Base-by-base conservation (phyloP, 345 rosid species). In the Brassica rapa region DNA sequence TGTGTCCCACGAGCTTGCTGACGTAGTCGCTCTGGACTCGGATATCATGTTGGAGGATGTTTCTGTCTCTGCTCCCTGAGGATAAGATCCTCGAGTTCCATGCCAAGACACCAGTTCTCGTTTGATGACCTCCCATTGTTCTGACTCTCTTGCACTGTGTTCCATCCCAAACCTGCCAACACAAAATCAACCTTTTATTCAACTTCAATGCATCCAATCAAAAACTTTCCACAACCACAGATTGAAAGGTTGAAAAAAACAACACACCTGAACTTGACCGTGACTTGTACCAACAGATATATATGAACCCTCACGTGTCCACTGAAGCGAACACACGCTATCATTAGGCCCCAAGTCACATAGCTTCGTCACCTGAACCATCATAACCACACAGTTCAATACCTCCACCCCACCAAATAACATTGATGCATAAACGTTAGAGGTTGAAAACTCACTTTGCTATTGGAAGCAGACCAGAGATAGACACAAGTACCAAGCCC, bases 401-500 rank as follows among this genome's bases (percentile, higher is more conserved):
- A 29, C 39, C 5, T 35, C 37, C 79, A 68, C 66, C 19, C 19
- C 61, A 63, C 15, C 1, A 2, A 62, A 24, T 4, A 32, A 53
- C 60, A 27, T 19, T 0, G 2, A 0, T 19, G 10, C 69, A 67
- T 1, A 4, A 53, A 33, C 53, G 37, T 2, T 25, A 62, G 25
- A 59, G 32, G 21, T 5, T 2, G 3, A 55, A 71, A 62, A 71
- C 94, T 86, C 69, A 95, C 99, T 86, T 88, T 95, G 86, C 99
- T 90, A 80, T 88, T 95, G 19, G 99, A 88, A 82, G 99, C 99
- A 60, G 92, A 86, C 99, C 99, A 93, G 49, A 95, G 80, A 86
- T 95, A 95, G 60, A 95, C 98, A 82, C 98, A 91, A 79, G 96
- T 93, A 32, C 98, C 98, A 82, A 95, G 86, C 43, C 98, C 98